phyloP scores from a whole-genome alignment of 2,329 filamentous ascomycete genomes.

The Claviceps citrina region DNA sequence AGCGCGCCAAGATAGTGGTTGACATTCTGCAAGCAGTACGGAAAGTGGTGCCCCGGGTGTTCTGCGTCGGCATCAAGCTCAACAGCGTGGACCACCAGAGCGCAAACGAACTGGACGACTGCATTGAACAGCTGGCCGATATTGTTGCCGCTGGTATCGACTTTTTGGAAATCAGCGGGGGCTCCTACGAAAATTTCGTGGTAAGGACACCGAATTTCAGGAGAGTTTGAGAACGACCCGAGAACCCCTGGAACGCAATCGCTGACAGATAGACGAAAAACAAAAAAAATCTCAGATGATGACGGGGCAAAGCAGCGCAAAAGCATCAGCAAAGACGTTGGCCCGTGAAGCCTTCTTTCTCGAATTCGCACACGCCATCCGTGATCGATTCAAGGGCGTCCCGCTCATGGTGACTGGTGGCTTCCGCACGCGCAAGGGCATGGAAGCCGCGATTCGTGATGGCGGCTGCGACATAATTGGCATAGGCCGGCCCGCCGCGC shows the following conservation, averaged over 20 bases:
- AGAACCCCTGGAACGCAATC: neutral
- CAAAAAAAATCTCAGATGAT: conserved; percentile 5
- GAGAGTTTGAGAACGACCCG: neutral
- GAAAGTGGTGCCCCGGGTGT: conserved; percentile 20
- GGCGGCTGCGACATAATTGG: conserved; percentile 28
- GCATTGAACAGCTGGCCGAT: conserved; percentile 40
- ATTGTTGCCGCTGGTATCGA: conserved; percentile 39
- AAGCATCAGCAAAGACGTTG: conserved; percentile 20
- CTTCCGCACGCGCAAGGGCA: conserved; percentile 34
- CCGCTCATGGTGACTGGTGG: conserved; percentile 47
- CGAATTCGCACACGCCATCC: conserved; percentile 42
- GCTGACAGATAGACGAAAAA: neutral
- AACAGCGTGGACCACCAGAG: conserved; percentile 43
- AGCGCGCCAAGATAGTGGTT: conserved; percentile 32
- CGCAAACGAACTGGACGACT: conserved; percentile 30
- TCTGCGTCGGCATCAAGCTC: conserved; percentile 39
- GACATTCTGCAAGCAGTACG: conserved; percentile 33
- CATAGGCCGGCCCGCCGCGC: conserved; percentile 22
- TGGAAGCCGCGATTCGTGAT: conserved; percentile 23
- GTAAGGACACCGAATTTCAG: conserved; percentile 15
- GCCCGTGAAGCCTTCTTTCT: conserved; percentile 54
- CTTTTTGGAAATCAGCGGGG: conserved; percentile 54
- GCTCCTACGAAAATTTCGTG: conserved; percentile 38
- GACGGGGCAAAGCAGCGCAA: neutral
- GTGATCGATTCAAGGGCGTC: conserved; percentile 26